Base-by-base conservation (phyloP, 805 yeast genomes). In the Candida sakaeoensis region DNA sequence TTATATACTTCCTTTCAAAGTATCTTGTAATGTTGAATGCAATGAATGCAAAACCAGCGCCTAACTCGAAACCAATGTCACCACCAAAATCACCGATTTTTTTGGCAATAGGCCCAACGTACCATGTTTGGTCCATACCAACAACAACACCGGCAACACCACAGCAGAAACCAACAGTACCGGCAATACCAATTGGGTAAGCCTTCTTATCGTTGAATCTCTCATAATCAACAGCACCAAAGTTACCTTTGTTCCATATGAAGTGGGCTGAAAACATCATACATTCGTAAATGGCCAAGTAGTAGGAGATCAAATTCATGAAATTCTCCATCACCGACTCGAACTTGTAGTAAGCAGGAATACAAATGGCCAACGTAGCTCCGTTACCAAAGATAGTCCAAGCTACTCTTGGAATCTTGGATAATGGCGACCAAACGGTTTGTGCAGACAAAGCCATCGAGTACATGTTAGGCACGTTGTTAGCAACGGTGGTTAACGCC, bases 401-500 rank as follows among this genome's bases (percentile, higher is more conserved):
- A 36, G 80, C 50, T 37, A 83, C 74, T 72, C 96, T 79, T 55
- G 96, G 97, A 43, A 90, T 69, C 55, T 70, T 76, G 31, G 79
- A 71, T 55, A 89, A 76, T 47, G 77, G 79, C 41, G 84, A 77
- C 85, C 91, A 85, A 53, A 85, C 67, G 32, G 93, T 79, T 68
- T 90, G 97, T 25, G 89, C 88, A 49, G 89, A 81, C 56, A 90
- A 72, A 29, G 88, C 90, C 53, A 88, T 77, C 18, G 97, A 86
- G 72, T 90, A 90, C 84, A 88, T 81, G 71, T 88, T 89, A 63
- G 96, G 96, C 61, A 89, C 79, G 69, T 88, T 89, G 74, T 87
- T 88, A 49, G 96, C 82, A 42, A 90, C 83, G 23, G 95, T 87
- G 23, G 96, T 86, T 49, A 90, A 65, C 13, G 95, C 87, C 48